Base-by-base conservation (phyloP, 2,329 filamentous ascomycete species). In the Xylaria sp. region DNA sequence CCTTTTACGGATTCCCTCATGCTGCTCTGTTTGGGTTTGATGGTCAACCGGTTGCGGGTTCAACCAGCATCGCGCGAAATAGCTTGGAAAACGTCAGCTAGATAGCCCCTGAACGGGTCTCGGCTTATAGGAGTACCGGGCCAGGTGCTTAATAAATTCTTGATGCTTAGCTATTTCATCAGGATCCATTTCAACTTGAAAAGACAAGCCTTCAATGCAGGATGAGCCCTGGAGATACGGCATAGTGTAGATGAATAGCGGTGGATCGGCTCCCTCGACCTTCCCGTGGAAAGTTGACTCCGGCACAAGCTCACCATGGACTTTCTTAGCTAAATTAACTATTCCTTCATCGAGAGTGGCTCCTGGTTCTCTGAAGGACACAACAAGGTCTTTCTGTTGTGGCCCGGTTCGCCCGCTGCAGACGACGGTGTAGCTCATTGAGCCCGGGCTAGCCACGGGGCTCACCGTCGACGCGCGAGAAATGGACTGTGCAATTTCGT, bases 371-470 rank as follows among this genome's bases (percentile, higher is more conserved):
- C 69, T 48, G 6, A 71, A 71, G 32, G 69, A 71, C 21, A 71
- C 39, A 36, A 71, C 50, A 6, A 62, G 45, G 57, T 63, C 57
- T 57, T 55, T 39, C 71, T 11, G 50, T 27, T 61, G 53, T n/a
- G 2, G 21, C 24, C 53, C 32, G 27, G 56, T 39, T 42, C 32
- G 5, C 42, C 50, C 61, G 30, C 14, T 51, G 61, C 72, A 75
- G 48, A 77, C 32, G 54, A 77, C 74, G 6, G 75, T 77, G 68
- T 77, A 76, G 71, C 75, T 77, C 69, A 74, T 71, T 17, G 73
- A 77, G 32, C 75, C 75, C 50, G 71, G 76, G 61, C 64, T 75
- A 34, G 77, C 74, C 0, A 77, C 74, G 1, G 66, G 69, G 53
- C 64, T 64, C 4, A 75, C 64, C 2, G 17, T 63, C n/a, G 66